Conservation (phyloP, 2,329 filamentous ascomycete species). For the Sarocladium strictum region DNA sequence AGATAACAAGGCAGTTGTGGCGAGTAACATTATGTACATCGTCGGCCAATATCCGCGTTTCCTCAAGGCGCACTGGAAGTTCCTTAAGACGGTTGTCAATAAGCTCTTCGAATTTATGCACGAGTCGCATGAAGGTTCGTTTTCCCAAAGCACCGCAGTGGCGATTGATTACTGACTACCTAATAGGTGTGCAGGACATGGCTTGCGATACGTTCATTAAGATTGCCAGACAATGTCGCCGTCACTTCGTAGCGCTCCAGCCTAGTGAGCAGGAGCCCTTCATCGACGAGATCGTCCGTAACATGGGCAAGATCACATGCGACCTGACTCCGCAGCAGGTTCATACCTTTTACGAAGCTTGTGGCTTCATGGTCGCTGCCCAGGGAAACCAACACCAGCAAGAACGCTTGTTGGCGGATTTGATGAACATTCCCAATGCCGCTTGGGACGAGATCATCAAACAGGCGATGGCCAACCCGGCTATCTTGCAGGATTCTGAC, state of each 20-base stretch:
- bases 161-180: neutral
- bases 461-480: slow-evolving; percentile 76
- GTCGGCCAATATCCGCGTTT: slow-evolving; percentile 98
- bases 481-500: slow-evolving; percentile 83
- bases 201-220: slow-evolving; percentile 99
- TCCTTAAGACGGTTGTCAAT: slow-evolving; percentile 98
- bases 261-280: slow-evolving; percentile 93
- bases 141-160: neutral
- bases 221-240: slow-evolving; percentile 95
- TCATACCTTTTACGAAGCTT: slow-evolving; percentile 98
- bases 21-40: slow-evolving; percentile 99
- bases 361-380: slow-evolving; percentile 97
- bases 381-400: slow-evolving; percentile 94
- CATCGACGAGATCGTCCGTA: slow-evolving; percentile 96
- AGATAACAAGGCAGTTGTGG: slow-evolving; percentile 98
- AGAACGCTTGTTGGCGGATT: slow-evolving; percentile 80
- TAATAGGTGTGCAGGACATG: slow-evolving; percentile 90
- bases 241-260: slow-evolving; percentile 94
- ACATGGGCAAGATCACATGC: slow-evolving; percentile 90
- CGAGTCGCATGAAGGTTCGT: slow-evolving; percentile 88
- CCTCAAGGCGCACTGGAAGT: slow-evolving; percentile 99
- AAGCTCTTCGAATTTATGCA: slow-evolving; percentile 99
- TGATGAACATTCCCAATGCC: slow-evolving; percentile 89
- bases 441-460: slow-evolving; percentile 96
- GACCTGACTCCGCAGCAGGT: slow-evolving; percentile 95